A percentile compares a stretch with the other conserved stretches of the same genome.
Conservation (phyloP, 164 flowering plant genomes). For the Saururus chinensis region DNA sequence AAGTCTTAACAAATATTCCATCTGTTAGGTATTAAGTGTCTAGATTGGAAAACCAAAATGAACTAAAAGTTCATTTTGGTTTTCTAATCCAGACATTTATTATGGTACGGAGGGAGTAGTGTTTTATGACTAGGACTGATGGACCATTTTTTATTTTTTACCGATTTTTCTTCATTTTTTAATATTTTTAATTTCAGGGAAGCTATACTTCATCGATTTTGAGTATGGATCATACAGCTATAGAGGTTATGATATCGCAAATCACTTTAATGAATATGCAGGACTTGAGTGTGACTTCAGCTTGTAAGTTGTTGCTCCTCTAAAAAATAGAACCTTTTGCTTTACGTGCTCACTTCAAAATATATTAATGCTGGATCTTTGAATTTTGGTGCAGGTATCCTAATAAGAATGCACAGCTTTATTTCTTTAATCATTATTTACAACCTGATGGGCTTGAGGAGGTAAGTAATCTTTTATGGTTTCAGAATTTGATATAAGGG, state of each 20-base stretch:
- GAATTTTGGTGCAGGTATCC: slow-evolving; percentile 70
- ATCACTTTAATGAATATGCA: slow-evolving; percentile 98
- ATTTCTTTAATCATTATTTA: slow-evolving; percentile 88
- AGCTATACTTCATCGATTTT: slow-evolving; percentile 88
- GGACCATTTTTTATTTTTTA: neutral
- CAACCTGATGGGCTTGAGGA: slow-evolving; percentile 55
- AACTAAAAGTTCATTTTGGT: too few species aligned
- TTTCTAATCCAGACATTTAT: too few species aligned
- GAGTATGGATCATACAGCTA: slow-evolving; percentile 94
- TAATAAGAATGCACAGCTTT: slow-evolving; percentile 66
- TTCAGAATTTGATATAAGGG: neutral
- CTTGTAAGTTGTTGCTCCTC: slow-evolving; percentile 36
- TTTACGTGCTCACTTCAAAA: neutral
- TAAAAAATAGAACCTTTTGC: neutral
- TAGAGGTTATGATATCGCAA: slow-evolving; percentile 95
- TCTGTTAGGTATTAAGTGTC: too few species aligned
- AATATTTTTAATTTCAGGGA: slow-evolving; percentile 30
- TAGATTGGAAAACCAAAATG: too few species aligned
- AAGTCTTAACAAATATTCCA: too few species aligned
- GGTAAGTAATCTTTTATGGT: slow-evolving; percentile 29
- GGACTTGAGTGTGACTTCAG: slow-evolving; percentile 93
- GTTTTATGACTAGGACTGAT: too few species aligned
- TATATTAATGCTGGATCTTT: too few species aligned
- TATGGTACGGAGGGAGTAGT: too few species aligned
- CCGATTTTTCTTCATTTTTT: neutral